phyloP scores from a whole-genome alignment of 768 basidiomycete genomes.

The Auricularia heimuer region DNA sequence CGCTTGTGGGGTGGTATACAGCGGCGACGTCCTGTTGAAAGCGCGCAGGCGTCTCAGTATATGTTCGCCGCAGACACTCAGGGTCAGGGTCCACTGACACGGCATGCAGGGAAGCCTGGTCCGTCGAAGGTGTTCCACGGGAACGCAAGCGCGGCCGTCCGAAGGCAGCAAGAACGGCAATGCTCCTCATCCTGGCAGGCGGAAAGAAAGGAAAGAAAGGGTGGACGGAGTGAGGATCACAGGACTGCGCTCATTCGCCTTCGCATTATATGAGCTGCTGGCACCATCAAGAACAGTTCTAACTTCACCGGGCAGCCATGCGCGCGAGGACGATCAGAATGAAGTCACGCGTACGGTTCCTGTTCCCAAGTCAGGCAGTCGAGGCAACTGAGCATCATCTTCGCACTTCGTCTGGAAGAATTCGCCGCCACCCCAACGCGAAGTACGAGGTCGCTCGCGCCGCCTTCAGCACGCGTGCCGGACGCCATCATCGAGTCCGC shows the following conservation, averaged over 20 bases:
- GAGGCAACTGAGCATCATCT: too few species aligned
- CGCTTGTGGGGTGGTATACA: not conserved
- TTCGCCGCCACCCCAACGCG: too few species aligned
- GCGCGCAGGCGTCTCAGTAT: too few species aligned
- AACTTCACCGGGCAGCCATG: not conserved
- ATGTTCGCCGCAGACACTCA: too few species aligned
- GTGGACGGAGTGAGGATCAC: not conserved
- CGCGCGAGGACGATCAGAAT: not conserved
- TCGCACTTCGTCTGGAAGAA: too few species aligned
- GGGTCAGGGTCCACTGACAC: not conserved
- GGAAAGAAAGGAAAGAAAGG: not conserved
- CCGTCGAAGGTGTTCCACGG: constrained; percentile 1
- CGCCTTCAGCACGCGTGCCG: too few species aligned
- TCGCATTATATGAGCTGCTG: not conserved
- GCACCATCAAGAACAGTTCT: not conserved
- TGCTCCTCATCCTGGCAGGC: not conserved
- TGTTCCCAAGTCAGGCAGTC: too few species aligned
- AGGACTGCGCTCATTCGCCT: not conserved
- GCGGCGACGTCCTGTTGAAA: not conserved
- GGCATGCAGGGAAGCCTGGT: not conserved
- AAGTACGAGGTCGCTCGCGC: too few species aligned
- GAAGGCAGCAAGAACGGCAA: not conserved
- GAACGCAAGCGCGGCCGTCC: not conserved
- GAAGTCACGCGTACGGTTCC: too few species aligned
- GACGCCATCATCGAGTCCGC: too few species aligned